A percentile compares a stretch with the other conserved stretches of the same genome.
These are phyloP conservation scores for Sphaerobolus stellatus DNA, from an alignment of 1,284 basidiomycete species.

Conservation along the genomic window DNA sequence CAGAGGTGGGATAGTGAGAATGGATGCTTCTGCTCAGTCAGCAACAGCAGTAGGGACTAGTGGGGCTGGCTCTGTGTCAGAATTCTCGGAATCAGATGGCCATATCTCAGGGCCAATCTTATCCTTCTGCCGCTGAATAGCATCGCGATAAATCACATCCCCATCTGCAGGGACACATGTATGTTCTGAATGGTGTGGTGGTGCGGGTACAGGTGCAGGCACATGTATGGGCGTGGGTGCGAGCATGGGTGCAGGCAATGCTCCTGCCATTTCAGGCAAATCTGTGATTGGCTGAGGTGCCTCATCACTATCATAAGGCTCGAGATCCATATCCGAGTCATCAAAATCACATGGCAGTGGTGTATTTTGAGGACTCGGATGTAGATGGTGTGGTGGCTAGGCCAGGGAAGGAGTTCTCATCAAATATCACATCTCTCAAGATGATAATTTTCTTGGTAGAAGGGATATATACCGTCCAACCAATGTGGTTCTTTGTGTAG, in stretches of 20 bases:
- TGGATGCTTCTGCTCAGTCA: too few relatives aligned
- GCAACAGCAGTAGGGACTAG: too few relatives aligned
- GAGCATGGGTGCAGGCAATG: background rate
- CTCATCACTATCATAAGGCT: too few relatives aligned
- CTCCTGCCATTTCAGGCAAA: too few relatives aligned
- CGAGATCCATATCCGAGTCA: too few relatives aligned
- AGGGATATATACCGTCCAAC: slow-evolving; percentile 32
- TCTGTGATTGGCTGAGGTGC: too few relatives aligned
- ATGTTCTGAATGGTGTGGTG: too few relatives aligned
- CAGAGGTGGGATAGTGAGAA: too few relatives aligned
- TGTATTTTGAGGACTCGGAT: slow-evolving; percentile 2
- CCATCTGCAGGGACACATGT: background rate
- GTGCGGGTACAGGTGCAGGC: slow-evolving; percentile 1
- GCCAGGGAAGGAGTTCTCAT: slow-evolving; percentile 23
- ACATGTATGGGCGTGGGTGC: background rate
- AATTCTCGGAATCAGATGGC: too few relatives aligned
- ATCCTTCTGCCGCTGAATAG: slow-evolving; percentile 6
- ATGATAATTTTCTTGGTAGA: slow-evolving; percentile 21
- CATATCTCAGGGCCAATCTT: slow-evolving; percentile 10
- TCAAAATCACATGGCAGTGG: too few relatives aligned
- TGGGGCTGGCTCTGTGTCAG: too few relatives aligned
- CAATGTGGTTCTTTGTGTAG: slow-evolving; percentile 29
- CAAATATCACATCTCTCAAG: slow-evolving; percentile 27
- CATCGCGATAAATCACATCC: background rate
- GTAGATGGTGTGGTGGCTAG: slow-evolving; percentile 10